Evolutionary conservation across 1,284 basidiomycete species (phyloP).

Genomic region (Pisolithus thermaeus): DNA sequence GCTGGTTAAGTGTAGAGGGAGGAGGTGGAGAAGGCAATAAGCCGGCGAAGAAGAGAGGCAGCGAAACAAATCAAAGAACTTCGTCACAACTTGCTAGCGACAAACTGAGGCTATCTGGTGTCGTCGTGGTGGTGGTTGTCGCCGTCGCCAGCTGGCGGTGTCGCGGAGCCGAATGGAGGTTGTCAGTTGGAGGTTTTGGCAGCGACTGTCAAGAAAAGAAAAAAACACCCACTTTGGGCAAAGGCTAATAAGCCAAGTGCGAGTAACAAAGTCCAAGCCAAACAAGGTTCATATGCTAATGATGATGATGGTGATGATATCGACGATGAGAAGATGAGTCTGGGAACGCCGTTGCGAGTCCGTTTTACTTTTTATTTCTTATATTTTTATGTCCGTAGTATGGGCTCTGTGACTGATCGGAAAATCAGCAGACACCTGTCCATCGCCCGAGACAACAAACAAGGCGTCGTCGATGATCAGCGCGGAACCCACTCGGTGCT

Average conservation of each 20-base stretch:
- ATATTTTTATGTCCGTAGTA: neutral
- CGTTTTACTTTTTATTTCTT: neutral
- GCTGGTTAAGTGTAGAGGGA: constrained; percentile 5
- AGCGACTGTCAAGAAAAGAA: neutral
- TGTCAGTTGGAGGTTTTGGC: too few species aligned
- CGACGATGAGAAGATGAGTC: neutral
- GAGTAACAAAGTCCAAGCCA: neutral
- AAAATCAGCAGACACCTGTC: neutral
- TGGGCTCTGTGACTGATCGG: neutral
- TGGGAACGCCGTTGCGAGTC: neutral
- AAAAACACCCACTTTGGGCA: neutral
- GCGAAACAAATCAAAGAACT: too few species aligned
- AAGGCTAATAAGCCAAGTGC: neutral
- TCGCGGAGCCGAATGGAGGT: constrained; percentile 18
- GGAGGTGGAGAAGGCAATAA: neutral
- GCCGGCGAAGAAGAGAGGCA: neutral
- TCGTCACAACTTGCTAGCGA: too few species aligned
- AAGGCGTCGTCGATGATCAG: neutral
- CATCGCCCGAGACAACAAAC: neutral
- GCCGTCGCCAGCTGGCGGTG: too few species aligned
- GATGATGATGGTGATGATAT: neutral
- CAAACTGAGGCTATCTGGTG: too few species aligned
- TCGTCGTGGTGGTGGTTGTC: too few species aligned
- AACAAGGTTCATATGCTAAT: neutral
- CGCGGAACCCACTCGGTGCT: neutral